Evolutionary conservation across 176 grass and related monocot species (phyloP), one percentile per base, ranked within the genome.

Genomic region (Musa troglodytarum): DNA sequence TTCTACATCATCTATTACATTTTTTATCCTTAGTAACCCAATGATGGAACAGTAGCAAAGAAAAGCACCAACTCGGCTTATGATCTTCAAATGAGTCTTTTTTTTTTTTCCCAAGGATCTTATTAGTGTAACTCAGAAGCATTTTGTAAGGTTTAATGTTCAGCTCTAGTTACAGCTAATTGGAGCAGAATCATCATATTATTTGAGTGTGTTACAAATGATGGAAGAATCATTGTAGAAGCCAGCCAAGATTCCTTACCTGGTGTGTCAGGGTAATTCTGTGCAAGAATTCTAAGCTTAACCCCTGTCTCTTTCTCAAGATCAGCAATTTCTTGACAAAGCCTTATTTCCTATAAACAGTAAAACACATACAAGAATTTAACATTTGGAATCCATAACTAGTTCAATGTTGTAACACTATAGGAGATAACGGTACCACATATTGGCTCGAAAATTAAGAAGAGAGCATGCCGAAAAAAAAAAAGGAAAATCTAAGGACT

Each of bases 251-350:
- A 89, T 67, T 23, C 59, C n/a, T 74, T 68, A 97, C 93, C 93
- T 76, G 93, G 93, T 49, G 93, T 97, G 53, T 88, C 87, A 54
- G 93, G 93, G 78, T 90, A 97, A 74, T 97, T 97, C 79, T 97
- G 93, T 81, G 90, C 90, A 69, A 97, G 93, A 66, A 97, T 85
- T 82, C 93, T 88, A 77, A 97, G 68, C 66, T 97, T 97, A 74
- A 86, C 88, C 1, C 93, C 93, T 58, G 90, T 97, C 76, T 97
- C 94, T 80, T 90, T 97, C 82, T 97, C 94, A 49, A 97, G 53
- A 87, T 90, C 86, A 26, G 87, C 78, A 80, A 97, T 93, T 76
- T 85, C 83, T 85, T 97, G 87, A 15, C 80, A 79, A 20, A 97
- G 71, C 74, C 87, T 87, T 7, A 75, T 87, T 80, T 97, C 94